Conservation (phyloP, 805 yeast species). For the Kodamaea neixiangensis region DNA sequence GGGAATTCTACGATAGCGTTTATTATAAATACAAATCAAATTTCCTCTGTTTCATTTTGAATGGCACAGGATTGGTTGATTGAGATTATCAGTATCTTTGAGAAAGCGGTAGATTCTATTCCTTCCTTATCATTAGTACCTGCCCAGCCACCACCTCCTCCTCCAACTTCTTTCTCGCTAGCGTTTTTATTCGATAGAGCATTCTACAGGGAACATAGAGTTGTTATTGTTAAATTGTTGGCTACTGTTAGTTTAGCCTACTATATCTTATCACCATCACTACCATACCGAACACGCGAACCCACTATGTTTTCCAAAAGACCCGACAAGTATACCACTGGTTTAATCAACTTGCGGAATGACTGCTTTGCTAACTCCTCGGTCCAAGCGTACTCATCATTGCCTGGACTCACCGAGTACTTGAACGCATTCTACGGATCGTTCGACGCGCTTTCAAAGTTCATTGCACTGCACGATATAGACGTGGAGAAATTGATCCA, state of each 20-base stretch:
- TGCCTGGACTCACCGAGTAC: conserved; percentile 61
- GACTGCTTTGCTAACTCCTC: conserved; percentile 94
- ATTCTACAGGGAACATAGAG: background rate
- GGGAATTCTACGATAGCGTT: background rate
- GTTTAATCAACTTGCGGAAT: conserved; percentile 76
- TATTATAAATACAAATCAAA: background rate
- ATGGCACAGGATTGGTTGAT: background rate
- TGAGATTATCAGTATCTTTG: background rate
- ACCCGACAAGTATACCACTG: conserved; percentile 77
- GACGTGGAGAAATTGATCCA: conserved; percentile 17
- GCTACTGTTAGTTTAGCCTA: conserved; percentile 7
- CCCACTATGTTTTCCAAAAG: conserved; percentile 48
- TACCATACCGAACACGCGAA: background rate
- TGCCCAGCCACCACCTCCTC: background rate
- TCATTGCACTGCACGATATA: conserved; percentile 20
- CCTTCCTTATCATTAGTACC: background rate
- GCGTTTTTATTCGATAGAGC: background rate
- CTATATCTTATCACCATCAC: conserved; percentile 16
- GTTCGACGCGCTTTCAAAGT: conserved; percentile 24
- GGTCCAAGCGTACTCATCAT: conserved; percentile 71
- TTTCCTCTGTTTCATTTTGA: background rate
- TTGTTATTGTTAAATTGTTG: background rate
- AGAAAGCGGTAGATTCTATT: background rate
- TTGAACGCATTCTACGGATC: conserved; percentile 43
- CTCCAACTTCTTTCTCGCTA: background rate